Evolutionary conservation across 768 basidiomycete genomes (phyloP).

Genomic region (Termitomyces sp.): DNA sequence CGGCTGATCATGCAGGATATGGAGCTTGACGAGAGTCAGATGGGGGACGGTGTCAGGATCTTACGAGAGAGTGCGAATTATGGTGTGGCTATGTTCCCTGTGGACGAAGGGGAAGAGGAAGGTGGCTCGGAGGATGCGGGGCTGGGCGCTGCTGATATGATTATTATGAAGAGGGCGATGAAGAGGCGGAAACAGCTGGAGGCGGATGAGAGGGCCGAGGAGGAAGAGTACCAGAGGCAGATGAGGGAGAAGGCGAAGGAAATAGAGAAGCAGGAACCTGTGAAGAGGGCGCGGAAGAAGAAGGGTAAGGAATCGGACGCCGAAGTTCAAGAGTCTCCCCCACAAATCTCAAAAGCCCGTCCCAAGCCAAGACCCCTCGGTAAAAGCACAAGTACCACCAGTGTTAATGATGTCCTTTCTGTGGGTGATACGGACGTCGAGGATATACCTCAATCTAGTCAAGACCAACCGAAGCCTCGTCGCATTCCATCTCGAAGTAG

Average conservation of each 20-base stretch:
- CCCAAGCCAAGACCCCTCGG: slow-evolving; percentile 22
- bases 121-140: slow-evolving; percentile 23
- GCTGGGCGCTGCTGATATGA: slow-evolving; percentile 44
- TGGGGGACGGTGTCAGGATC: slow-evolving; percentile 48
- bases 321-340: neutral
- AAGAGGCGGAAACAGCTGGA: slow-evolving; percentile 50
- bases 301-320: slow-evolving; percentile 14
- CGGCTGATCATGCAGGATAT: slow-evolving; percentile 82
- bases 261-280: slow-evolving; percentile 4
- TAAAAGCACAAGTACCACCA: slow-evolving; percentile 18
- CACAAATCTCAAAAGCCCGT: slow-evolving; percentile 9
- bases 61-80: slow-evolving; percentile 77
- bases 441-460: neutral
- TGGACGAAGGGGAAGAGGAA: slow-evolving; percentile 49
- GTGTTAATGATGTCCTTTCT: slow-evolving; percentile 4
- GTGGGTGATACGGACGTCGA: slow-evolving; percentile 1
- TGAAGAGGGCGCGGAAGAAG: slow-evolving; percentile 7
- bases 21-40: slow-evolving; percentile 32
- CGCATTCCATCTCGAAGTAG: neutral
- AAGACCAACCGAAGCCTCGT: neutral
- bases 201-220: slow-evolving; percentile 33
- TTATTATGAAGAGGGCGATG: slow-evolving; percentile 51
- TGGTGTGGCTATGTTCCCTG: slow-evolving; percentile 84
- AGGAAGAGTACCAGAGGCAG: slow-evolving; percentile 18
- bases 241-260: slow-evolving; percentile 12